Conservation (phyloP, 2,329 filamentous ascomycete genomes). For the Xylaria multiplex region DNA sequence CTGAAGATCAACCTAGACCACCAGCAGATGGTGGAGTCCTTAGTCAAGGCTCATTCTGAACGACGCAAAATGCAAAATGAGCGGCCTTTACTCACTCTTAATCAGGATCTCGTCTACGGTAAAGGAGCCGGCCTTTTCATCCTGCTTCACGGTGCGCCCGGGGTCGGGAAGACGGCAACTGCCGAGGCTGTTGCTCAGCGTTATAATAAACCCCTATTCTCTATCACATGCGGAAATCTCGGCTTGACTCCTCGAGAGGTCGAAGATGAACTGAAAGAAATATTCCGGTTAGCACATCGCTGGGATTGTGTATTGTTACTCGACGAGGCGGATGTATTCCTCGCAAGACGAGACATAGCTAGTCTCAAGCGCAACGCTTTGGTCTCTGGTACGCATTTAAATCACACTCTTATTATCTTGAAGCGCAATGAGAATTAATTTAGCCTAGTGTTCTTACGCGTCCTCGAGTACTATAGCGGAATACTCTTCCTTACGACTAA, state of each 20-base stretch:
- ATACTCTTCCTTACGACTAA: slow-evolving; percentile 26
- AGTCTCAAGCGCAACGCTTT: no score
- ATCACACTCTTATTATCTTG: no score
- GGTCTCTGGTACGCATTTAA: no score
- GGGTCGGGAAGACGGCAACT: slow-evolving; percentile 23
- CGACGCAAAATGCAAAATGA: not conserved
- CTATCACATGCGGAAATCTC: slow-evolving; percentile 18
- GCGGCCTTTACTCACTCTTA: not conserved
- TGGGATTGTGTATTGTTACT: slow-evolving; percentile 22
- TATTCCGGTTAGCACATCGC: slow-evolving; percentile 5
- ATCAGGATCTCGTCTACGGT: slow-evolving; percentile 16
- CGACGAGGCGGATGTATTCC: slow-evolving; percentile 5
- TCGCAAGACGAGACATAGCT: no score
- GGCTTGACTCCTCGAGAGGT: not conserved
- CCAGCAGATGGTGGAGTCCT: not conserved
- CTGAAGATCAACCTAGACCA: slow-evolving; percentile 2
- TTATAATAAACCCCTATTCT: slow-evolving; percentile 6
- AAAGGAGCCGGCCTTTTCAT: slow-evolving; percentile 21
- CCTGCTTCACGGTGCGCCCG: slow-evolving; percentile 20
- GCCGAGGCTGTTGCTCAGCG: slow-evolving; percentile 15
- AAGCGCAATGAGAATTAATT: no score
- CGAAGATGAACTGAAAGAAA: not conserved
- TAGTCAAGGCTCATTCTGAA: slow-evolving; percentile 11
- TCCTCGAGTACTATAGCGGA: slow-evolving; percentile 21
- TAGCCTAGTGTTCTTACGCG: slow-evolving; percentile 5